Base-by-base conservation (phyloP, 2,329 filamentous ascomycete species). In the Microdochium trichocladiopsis region DNA sequence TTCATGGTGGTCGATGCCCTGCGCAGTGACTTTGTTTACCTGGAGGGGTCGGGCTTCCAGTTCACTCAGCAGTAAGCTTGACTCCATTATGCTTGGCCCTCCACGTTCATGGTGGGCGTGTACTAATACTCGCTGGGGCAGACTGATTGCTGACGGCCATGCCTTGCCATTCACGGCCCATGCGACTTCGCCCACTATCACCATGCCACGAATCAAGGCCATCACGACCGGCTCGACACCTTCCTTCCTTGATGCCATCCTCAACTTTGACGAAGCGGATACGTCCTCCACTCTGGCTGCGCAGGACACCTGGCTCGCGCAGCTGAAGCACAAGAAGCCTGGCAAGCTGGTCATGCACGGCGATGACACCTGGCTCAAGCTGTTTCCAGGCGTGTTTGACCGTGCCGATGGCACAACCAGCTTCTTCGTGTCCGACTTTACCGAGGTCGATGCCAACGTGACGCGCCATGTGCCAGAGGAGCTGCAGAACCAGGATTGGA, bases 1-100 rank as follows among this genome's bases (percentile, higher is more conserved):
- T 96, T 99, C 68, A 97, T 99, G 93, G 91, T 99, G 6, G 88
- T 99, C 25, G 94, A 99, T 79, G 93, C 94, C 23, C 70, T 99
- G 67, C 81, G 92, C 69, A 95, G 92, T 73, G 93, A 97, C 64
- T 97, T 97, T 73, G 94, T 99, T 25, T 99, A 89, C 67, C 82
- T 86, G 2, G 73, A 86, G 53, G 74, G 77, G 48, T 96, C 91
- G 24, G 91, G 88, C 11, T 97, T 99, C 69, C 63, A 78, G 53
- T 96, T 88, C 64, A 95, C 92, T 2, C 94, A 97, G 73, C 85
- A 83, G 92, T 95, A 71, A 60, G 72, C 56, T 14, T 18, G 18
- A n/a, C 21, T n/a, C 47, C 47, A 25, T 10, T 21, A 28, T 18
- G 25, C 23, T 48, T 28, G 43, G 4, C 22, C 6, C 16, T 48